Conservation (phyloP, 345 rosid species). For the Hirschfeldia incana region DNA sequence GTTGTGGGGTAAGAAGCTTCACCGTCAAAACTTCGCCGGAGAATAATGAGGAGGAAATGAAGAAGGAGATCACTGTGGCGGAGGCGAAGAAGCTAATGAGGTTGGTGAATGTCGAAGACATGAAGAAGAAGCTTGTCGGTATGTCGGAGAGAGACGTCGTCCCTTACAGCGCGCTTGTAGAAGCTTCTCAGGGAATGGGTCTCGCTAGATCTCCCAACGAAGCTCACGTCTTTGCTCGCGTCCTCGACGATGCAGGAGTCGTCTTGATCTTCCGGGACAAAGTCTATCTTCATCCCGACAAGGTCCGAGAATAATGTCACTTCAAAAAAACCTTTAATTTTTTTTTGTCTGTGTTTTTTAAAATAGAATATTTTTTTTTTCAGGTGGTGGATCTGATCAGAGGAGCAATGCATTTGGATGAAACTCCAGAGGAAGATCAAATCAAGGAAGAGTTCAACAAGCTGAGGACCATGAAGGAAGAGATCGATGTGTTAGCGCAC, state of each 20-base stretch:
- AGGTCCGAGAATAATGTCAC: slow-evolving; percentile 47
- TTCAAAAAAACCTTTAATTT: neutral
- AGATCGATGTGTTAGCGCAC: slow-evolving; percentile 81
- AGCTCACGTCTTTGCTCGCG: slow-evolving; percentile 72
- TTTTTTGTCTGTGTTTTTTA: neutral
- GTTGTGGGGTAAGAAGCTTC: slow-evolving; percentile 16
- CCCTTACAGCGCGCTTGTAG: slow-evolving; percentile 53
- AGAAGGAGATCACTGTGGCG: slow-evolving; percentile 39
- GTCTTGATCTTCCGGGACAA: slow-evolving; percentile 81
- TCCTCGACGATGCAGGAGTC: slow-evolving; percentile 88
- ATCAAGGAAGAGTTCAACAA: slow-evolving; percentile 61
- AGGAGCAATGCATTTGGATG: slow-evolving; percentile 70
- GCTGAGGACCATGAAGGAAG: slow-evolving; percentile 67
- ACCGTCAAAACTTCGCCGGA: neutral
- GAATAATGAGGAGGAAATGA: neutral
- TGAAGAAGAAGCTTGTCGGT: slow-evolving; percentile 63
- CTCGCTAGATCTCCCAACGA: slow-evolving; percentile 73
- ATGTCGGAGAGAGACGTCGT: slow-evolving; percentile 70
- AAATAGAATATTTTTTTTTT: neutral
- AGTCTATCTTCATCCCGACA: slow-evolving; percentile 85
- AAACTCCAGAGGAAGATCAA: slow-evolving; percentile 72
- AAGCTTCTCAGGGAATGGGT: slow-evolving; percentile 65
- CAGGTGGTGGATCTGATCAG: slow-evolving; percentile 90
- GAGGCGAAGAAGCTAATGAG: slow-evolving; percentile 87
- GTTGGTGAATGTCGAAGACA: slow-evolving; percentile 74